phyloP scores from a whole-genome alignment of 768 basidiomycete genomes.

The Clitopilus passeckerianus region DNA sequence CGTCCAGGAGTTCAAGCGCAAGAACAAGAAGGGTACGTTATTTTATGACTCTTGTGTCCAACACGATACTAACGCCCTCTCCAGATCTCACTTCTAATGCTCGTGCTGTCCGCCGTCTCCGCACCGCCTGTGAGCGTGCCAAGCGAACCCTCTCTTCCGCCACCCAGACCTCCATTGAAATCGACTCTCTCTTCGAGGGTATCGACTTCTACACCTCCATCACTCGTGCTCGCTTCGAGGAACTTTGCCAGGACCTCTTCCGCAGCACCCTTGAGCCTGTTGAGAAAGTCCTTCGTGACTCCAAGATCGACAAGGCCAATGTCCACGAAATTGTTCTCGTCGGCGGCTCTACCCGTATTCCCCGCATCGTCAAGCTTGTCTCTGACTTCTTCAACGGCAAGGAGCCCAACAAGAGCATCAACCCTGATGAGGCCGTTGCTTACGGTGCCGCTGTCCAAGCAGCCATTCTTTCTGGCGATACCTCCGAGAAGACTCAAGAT shows the following conservation, averaged over 20 bases:
- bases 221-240: constrained; percentile 97
- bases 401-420: constrained; percentile 99
- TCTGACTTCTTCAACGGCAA: constrained; percentile 99
- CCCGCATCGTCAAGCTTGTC: constrained; percentile 94
- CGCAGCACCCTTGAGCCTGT: constrained; percentile 90
- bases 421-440: constrained; percentile 98
- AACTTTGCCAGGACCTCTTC: constrained; percentile 94
- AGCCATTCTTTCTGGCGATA: constrained; percentile 95
- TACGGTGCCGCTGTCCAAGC: constrained; percentile 99
- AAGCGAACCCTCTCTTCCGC: constrained; percentile 98
- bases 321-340: constrained; percentile 98
- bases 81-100: constrained; percentile 84
- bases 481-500: constrained; percentile 97
- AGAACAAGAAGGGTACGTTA: constrained; percentile 85
- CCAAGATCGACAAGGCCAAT: constrained; percentile 94
- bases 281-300: constrained; percentile 96
- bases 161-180: constrained; percentile 94
- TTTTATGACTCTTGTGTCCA: constrained; percentile 1
- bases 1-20: constrained; percentile 94
- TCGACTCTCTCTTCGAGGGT: constrained; percentile 96
- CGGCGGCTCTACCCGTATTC: constrained; percentile 98
- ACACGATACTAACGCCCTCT: constrained; percentile 8
- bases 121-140: constrained; percentile 97
- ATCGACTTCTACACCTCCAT: constrained; percentile 98
- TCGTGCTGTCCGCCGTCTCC: constrained; percentile 94